phyloP scores from a whole-genome alignment of 2,329 filamentous ascomycete species.

The Fusarium sp. region DNA sequence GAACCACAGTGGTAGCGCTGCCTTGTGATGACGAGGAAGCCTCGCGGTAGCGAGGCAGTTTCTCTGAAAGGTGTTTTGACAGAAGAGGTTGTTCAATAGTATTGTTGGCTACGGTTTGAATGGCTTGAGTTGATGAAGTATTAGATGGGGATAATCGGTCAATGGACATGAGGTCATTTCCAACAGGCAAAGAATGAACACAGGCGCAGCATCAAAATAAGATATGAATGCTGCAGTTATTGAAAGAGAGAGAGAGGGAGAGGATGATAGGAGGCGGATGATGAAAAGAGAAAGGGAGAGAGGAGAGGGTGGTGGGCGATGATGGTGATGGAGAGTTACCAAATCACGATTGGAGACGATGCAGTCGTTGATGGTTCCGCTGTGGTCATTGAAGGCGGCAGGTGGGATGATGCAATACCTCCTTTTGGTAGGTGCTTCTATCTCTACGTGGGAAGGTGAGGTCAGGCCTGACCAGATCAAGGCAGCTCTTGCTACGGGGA shows the following conservation, averaged over 20 bases:
- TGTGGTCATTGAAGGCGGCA: neutral
- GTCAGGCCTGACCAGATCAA: neutral
- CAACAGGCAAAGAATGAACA: slow-evolving; percentile 1
- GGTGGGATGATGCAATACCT: neutral
- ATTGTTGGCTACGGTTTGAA: neutral
- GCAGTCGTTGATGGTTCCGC: neutral
- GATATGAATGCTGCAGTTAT: slow-evolving; percentile 8
- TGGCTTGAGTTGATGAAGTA: slow-evolving; percentile 11
- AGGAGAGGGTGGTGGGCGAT: slow-evolving; percentile 1
- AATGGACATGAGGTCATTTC: slow-evolving; percentile 29
- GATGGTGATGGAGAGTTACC: slow-evolving; percentile 11
- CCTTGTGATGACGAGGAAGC: neutral
- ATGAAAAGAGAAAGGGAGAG: slow-evolving; percentile 1
- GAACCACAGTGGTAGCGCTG: neutral
- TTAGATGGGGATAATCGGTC: slow-evolving; percentile 6
- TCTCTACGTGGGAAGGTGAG: neutral
- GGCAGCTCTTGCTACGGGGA: neutral
- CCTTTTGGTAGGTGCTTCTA: neutral
- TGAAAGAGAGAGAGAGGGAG: neutral
- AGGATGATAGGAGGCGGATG: slow-evolving; percentile 15
- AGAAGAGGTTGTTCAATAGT: neutral
- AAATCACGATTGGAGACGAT: neutral
- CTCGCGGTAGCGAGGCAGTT: neutral
- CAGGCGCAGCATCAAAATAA: slow-evolving; percentile 5
- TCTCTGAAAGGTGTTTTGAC: neutral